Conservation (phyloP, 176 grass and related monocot genomes). For the Bonia amplexicaulis region DNA sequence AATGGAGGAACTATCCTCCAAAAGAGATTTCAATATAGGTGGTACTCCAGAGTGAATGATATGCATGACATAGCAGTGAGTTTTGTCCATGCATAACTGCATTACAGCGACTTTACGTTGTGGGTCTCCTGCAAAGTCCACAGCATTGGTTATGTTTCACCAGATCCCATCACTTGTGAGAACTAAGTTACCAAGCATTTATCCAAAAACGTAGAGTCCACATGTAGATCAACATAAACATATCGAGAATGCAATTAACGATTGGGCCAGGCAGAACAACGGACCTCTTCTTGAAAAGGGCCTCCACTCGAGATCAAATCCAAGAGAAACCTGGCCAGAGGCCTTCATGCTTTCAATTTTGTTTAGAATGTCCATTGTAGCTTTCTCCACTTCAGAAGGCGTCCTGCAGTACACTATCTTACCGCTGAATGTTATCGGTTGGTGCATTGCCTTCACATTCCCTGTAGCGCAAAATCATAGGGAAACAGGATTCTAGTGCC, state of each 20-base stretch:
- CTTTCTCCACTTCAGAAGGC: constrained; percentile 61
- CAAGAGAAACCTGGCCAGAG: constrained; percentile 50
- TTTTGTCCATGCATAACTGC: constrained; percentile 80
- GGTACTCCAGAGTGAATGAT: constrained; percentile 84
- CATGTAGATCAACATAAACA: background rate
- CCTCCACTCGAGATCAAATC: constrained; percentile 86
- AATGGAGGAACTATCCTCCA: constrained; percentile 69
- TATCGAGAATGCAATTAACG: background rate
- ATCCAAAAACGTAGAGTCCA: background rate
- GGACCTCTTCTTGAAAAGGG: constrained; percentile 71
- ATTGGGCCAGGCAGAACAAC: constrained; percentile 14
- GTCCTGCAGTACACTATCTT: constrained; percentile 66
- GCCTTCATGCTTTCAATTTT: constrained; percentile 50
- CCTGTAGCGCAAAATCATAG: constrained; percentile 20
- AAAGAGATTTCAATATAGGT: constrained; percentile 55
- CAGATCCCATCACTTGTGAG: background rate
- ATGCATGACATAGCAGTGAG: constrained; percentile 74
- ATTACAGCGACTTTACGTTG: constrained; percentile 82
- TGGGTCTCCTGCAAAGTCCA: constrained; percentile 53
- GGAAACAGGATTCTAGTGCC: background rate
- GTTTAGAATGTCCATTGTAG: constrained; percentile 41
- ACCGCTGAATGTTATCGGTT: constrained; percentile 53
- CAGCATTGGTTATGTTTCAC: background rate
- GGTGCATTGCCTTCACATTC: constrained; percentile 34
- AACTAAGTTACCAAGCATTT: background rate